A percentile compares a stretch with the other conserved stretches of the same genome.
phyloP scores from a whole-genome alignment of 495 filamentous ascomycete species.

The Annulohypoxylon stygium region DNA sequence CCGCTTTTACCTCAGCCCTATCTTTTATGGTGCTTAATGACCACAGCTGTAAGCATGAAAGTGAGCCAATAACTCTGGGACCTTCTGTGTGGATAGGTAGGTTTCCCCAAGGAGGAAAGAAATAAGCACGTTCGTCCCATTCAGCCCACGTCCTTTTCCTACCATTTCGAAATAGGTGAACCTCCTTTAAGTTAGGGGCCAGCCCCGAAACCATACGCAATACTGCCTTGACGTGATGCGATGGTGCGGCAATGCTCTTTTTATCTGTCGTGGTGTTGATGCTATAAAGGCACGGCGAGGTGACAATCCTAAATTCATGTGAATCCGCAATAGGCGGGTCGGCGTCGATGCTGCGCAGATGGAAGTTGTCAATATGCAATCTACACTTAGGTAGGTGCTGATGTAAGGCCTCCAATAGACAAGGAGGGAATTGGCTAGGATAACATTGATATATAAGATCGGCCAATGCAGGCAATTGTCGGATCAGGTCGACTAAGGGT shows the following conservation, averaged over 20 bases:
- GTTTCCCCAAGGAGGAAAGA: background rate
- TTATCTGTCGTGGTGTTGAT: background rate
- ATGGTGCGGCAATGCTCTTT: background rate
- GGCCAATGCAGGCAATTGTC: background rate
- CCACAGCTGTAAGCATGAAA: constrained; percentile 16
- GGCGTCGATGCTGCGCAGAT: background rate
- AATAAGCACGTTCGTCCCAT: background rate
- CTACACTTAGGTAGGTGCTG: constrained; percentile 14
- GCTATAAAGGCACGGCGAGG: constrained; percentile 27
- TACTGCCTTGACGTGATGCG: background rate
- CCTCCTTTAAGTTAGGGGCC: constrained; percentile 25
- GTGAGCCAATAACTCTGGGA: background rate
- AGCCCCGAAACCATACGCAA: constrained; percentile 12
- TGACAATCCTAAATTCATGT: constrained; percentile 11
- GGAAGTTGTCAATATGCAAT: constrained; percentile 20
- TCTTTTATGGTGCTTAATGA: background rate
- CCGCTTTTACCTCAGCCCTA: background rate
- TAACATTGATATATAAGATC: constrained; percentile 18
- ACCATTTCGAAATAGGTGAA: background rate
- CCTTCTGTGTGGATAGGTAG: background rate
- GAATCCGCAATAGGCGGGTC: background rate
- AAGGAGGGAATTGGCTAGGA: constrained; percentile 14
- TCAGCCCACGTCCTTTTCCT: background rate
- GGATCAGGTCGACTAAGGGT: constrained; percentile 15
- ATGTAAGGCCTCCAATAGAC: constrained; percentile 14